These are phyloP conservation scores for Leishmania tropica DNA, from an alignment of 208 protist genomes.

Conservation along the genomic window DNA sequence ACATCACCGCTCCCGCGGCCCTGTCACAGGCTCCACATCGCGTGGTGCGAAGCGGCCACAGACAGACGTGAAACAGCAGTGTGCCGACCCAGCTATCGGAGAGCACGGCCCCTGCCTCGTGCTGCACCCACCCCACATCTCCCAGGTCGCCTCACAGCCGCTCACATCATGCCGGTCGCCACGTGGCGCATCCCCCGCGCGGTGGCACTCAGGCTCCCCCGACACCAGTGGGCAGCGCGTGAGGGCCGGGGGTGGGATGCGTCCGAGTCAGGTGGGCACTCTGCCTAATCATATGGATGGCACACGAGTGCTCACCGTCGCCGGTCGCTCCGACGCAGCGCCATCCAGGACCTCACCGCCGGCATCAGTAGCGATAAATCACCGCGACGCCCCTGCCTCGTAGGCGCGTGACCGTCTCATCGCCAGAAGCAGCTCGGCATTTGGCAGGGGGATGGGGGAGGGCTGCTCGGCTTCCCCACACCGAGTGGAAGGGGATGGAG, in stretches of 20 bases:
- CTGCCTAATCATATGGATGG: not conserved
- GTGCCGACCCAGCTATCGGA: not conserved
- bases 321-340: not conserved
- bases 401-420: not conserved
- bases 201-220: not conserved
- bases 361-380: not conserved
- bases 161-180: too few species aligned
- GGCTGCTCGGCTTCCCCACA: not conserved
- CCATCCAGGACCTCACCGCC: not conserved
- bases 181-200: not conserved
- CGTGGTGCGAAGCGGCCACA: not conserved
- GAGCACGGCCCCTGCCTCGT: too few species aligned
- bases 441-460: not conserved
- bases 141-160: too few species aligned
- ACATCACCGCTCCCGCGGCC: not conserved
- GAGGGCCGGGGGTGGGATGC: not conserved
- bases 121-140: too few species aligned
- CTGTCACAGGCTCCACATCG: not conserved
- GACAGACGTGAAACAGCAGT: not conserved
- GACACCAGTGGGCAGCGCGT: not conserved
- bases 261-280: not conserved
- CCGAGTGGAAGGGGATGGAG: not conserved
- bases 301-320: not conserved
- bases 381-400: not conserved
- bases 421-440: not conserved